phyloP scores from a whole-genome alignment of 768 basidiomycete genomes.

The Lentinula boryana region DNA sequence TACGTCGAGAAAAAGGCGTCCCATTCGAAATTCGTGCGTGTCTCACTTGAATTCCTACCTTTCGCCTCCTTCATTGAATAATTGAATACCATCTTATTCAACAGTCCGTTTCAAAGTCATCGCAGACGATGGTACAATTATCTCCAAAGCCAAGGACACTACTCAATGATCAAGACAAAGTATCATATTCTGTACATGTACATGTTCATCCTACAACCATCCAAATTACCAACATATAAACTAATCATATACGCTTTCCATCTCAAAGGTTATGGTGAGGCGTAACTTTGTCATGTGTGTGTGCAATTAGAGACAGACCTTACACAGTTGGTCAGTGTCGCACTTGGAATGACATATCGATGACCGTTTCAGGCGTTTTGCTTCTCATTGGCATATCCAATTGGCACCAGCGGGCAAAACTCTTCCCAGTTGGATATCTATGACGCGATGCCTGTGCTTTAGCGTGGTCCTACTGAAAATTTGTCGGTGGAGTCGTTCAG shows the following conservation, averaged over 20 bases:
- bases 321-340: neutral
- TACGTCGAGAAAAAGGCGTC: constrained; percentile 44
- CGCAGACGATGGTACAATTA: constrained; percentile 29
- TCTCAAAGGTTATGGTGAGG: neutral
- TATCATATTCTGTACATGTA: neutral
- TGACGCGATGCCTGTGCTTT: no score
- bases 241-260: neutral
- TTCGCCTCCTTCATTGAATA: neutral
- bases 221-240: neutral
- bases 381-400: neutral
- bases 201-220: neutral
- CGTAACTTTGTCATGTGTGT: neutral
- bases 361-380: neutral
- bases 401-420: neutral
- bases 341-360: neutral
- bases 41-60: neutral
- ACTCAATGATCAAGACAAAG: neutral
- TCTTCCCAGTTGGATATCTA: no score
- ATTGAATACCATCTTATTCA: neutral
- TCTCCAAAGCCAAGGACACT: constrained; percentile 10
- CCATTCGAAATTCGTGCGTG: constrained; percentile 39
- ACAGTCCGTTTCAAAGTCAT: constrained; percentile 37
- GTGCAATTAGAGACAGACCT: neutral
- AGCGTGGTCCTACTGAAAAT: no score
- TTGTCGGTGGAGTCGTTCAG: no score